Conservation (phyloP, 2,329 filamentous ascomycete genomes). For the Plenodomus lindquistii region DNA sequence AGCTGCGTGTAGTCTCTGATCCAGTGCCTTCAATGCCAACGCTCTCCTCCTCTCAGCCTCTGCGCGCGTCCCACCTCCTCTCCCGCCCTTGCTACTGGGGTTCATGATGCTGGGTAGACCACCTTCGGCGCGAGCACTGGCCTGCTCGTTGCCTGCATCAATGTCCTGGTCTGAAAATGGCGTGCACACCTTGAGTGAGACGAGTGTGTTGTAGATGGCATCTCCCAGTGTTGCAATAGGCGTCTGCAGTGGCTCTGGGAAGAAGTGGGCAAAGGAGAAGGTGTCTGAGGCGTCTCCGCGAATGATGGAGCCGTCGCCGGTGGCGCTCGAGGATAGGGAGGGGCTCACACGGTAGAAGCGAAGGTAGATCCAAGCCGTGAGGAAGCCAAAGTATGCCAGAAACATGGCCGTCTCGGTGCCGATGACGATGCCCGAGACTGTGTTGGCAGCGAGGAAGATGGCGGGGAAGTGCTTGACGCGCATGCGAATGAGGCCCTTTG, state of each 20-base stretch:
- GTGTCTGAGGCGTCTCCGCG: conserved; percentile 94
- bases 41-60: conserved; percentile 90
- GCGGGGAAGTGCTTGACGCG: conserved; percentile 81
- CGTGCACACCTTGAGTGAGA: conserved; percentile 76
- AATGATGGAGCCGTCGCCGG: conserved; percentile 59
- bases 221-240: conserved; percentile 74
- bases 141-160: conserved; percentile 72
- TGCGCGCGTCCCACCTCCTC: conserved; percentile 71
- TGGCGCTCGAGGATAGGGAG: conserved; percentile 59
- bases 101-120: conserved; percentile 64
- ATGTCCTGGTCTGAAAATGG: conserved; percentile 85
- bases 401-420: conserved; percentile 78
- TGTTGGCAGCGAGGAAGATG: conserved; percentile 73
- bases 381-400: conserved; percentile 77
- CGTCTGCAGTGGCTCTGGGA: conserved; percentile 81
- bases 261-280: conserved; percentile 94
- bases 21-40: conserved; percentile 85
- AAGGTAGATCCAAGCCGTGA: conserved; percentile 92
- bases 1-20: conserved; percentile 88
- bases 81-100: conserved; percentile 50
- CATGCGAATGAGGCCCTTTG: conserved; percentile 84
- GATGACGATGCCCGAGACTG: conserved; percentile 65
- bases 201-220: conserved; percentile 72
- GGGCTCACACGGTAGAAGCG: conserved; percentile 85
- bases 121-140: conserved; percentile 65